Conservation (phyloP, 495 filamentous ascomycete species). For the Thermothielavioides terrestris region DNA sequence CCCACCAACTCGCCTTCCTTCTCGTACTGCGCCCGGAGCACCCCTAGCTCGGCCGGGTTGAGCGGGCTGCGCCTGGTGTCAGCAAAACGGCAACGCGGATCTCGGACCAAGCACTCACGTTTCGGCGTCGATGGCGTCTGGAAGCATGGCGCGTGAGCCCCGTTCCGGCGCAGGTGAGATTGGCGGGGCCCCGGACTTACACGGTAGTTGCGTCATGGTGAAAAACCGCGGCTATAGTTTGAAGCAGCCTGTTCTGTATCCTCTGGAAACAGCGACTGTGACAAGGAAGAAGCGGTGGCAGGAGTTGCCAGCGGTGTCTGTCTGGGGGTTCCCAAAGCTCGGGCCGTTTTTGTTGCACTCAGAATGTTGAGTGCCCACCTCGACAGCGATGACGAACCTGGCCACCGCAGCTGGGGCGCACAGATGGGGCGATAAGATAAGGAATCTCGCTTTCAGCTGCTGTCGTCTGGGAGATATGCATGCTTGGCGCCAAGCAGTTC, state of each 20-base stretch:
- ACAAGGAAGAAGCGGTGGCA: not conserved
- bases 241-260: not conserved
- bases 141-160: constrained; percentile 1
- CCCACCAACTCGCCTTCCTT: constrained; percentile 94
- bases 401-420: constrained; percentile 2
- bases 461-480: constrained; percentile 18
- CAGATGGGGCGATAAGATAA: constrained; percentile 27
- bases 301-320: not conserved
- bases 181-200: constrained; percentile 45
- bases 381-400: constrained; percentile 29
- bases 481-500: constrained; percentile 9
- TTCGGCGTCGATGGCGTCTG: constrained; percentile 96
- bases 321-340: constrained; percentile 13
- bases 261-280: not conserved
- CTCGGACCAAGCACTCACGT: constrained; percentile 67
- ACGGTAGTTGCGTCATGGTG: constrained; percentile 62
- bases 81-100: too few species aligned
- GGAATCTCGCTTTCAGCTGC: not conserved
- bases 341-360: constrained; percentile 16
- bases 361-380: constrained; percentile 17
- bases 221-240: not conserved
- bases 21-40: constrained; percentile 86
- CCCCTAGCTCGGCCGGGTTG: constrained; percentile 80
- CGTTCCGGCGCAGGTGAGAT: constrained; percentile 2
- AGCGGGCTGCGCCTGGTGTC: constrained; percentile 74